Percentiles rank a stretch among this genome's conserved stretches.
These are phyloP conservation scores for Yarrowia yakushimensis DNA, from an alignment of 805 yeast species.

Conservation along the genomic window DNA sequence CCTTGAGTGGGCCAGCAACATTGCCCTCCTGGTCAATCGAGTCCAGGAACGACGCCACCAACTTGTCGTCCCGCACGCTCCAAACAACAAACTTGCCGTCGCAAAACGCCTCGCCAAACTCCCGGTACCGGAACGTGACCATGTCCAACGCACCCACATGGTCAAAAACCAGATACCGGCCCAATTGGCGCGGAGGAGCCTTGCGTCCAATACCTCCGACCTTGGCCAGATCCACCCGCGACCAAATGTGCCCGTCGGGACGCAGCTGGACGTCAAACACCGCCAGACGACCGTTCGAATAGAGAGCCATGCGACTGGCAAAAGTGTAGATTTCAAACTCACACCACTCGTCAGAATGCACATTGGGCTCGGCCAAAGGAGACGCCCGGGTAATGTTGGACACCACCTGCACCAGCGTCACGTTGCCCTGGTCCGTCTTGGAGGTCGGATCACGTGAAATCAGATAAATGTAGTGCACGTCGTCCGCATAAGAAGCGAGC, in stretches of 20 bases:
- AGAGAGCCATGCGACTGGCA: constrained; percentile 7
- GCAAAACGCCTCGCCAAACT: neutral
- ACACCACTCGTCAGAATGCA: neutral
- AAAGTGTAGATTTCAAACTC: constrained; percentile 11
- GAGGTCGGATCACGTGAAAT: neutral
- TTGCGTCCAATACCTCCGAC: neutral
- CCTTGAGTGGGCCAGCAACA: neutral
- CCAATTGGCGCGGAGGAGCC: neutral
- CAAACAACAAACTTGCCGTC: neutral
- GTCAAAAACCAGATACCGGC: neutral
- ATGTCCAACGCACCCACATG: neutral
- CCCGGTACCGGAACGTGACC: neutral
- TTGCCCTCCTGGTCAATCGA: neutral
- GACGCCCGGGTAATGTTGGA: neutral
- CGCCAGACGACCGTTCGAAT: neutral
- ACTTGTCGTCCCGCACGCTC: neutral
- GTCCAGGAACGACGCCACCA: neutral
- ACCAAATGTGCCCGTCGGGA: neutral
- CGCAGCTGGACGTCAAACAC: neutral
- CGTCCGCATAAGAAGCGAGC: neutral
- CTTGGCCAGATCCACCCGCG: neutral
- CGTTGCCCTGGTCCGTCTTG: constrained; percentile 5
- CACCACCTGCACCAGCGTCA: neutral
- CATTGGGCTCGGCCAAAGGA: neutral
- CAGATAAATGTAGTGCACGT: constrained; percentile 2